phyloP scores from a whole-genome alignment of 164 flowering plant species.

The Pachysandra terminalis region DNA sequence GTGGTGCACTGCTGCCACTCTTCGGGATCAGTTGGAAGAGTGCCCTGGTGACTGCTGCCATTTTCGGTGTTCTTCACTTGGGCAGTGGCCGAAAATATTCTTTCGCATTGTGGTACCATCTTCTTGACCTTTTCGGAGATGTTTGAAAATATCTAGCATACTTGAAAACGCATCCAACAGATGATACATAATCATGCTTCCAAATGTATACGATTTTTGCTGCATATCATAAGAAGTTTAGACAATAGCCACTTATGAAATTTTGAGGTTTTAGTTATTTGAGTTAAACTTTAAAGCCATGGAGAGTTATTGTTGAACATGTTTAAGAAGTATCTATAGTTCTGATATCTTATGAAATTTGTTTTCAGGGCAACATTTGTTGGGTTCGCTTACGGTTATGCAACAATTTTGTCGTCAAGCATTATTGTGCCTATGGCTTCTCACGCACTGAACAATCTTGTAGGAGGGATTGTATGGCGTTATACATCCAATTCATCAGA shows the following conservation, averaged over 20 bases:
- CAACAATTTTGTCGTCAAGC: constrained; percentile 60
- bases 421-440: constrained; percentile 81
- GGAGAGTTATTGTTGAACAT: background rate
- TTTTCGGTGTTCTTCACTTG: constrained; percentile 79
- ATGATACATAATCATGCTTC: background rate
- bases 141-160: background rate
- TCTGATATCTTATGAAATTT: background rate
- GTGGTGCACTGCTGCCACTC: constrained; percentile 82
- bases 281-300: background rate
- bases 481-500: constrained; percentile 32
- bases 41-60: constrained; percentile 48
- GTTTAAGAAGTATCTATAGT: background rate
- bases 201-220: background rate
- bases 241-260: background rate
- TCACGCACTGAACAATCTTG: constrained; percentile 80
- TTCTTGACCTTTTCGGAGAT: constrained; percentile 1
- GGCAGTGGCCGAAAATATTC: constrained; percentile 79
- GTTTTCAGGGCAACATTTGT: constrained; percentile 86
- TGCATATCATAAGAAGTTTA: background rate
- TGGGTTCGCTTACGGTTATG: constrained; percentile 68
- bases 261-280: background rate
- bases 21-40: constrained; percentile 61
- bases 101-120: constrained; percentile 76
- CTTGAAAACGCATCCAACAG: no score
- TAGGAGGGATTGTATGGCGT: constrained; percentile 79